These are phyloP conservation scores for Rhodotorula sp. DNA, from an alignment of 1,284 basidiomycete species.

Conservation along the genomic window DNA sequence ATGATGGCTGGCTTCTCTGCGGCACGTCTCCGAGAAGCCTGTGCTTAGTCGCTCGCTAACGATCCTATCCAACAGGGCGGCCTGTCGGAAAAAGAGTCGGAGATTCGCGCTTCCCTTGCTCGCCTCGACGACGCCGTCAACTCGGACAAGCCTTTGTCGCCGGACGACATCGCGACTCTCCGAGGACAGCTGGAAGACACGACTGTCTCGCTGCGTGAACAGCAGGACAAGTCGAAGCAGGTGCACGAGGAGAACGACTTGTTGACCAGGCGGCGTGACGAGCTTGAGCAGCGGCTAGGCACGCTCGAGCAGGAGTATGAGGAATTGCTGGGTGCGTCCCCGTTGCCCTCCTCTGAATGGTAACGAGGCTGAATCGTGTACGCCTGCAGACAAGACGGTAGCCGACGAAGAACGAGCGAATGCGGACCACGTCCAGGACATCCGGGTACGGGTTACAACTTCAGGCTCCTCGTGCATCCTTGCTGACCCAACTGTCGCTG, in stretches of 20 bases:
- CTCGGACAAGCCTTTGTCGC: slow-evolving; percentile 56
- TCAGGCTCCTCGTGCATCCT: background rate
- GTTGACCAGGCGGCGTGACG: slow-evolving; percentile 75
- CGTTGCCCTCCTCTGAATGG: background rate
- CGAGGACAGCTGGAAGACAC: slow-evolving; percentile 85
- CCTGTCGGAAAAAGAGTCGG: slow-evolving; percentile 90
- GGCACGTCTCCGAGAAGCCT: slow-evolving; percentile 52
- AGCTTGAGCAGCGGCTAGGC: slow-evolving; percentile 78
- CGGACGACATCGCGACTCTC: slow-evolving; percentile 75
- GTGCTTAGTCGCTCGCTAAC: background rate
- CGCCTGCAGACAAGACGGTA: slow-evolving; percentile 46
- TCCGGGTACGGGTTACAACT: slow-evolving; percentile 66
- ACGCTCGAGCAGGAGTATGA: slow-evolving; percentile 91
- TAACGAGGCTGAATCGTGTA: background rate
- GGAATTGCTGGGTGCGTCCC: slow-evolving; percentile 75
- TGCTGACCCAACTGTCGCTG: slow-evolving; percentile 22
- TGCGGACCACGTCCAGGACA: slow-evolving; percentile 71
- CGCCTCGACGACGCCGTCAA: slow-evolving; percentile 72
- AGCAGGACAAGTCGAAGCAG: slow-evolving; percentile 82
- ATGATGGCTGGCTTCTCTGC: slow-evolving; percentile 99
- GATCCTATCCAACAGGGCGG: slow-evolving; percentile 64
- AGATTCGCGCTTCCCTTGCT: slow-evolving; percentile 74
- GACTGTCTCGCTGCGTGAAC: slow-evolving; percentile 80
- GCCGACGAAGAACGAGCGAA: slow-evolving; percentile 47
- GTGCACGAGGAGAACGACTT: slow-evolving; percentile 91